Conservation (phyloP, 1,139 yeast species). For the Zygoascus sp. region DNA sequence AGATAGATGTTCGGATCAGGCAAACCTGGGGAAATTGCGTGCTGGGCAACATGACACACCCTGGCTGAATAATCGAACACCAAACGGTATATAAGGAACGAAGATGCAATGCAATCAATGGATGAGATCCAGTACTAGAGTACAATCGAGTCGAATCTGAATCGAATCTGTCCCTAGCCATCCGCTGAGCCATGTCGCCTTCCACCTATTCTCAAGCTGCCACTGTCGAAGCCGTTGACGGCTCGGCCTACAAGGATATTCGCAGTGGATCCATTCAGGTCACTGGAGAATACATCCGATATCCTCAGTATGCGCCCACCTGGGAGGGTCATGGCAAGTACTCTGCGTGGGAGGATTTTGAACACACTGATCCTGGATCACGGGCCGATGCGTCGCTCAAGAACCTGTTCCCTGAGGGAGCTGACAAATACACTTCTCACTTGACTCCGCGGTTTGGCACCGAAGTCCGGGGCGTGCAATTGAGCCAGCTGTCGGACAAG, state of each 20-base stretch:
- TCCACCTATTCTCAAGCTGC: neutral
- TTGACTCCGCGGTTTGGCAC: slow-evolving; percentile 59
- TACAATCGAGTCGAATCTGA: no score
- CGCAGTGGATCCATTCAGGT: slow-evolving; percentile 2
- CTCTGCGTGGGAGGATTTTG: slow-evolving; percentile 37
- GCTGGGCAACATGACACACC: neutral
- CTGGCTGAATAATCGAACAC: neutral
- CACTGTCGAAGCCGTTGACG: slow-evolving; percentile 6
- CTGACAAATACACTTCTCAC: slow-evolving; percentile 19
- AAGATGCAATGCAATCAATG: no score
- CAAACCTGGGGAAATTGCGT: neutral
- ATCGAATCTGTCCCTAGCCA: no score
- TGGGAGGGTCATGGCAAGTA: slow-evolving; percentile 45
- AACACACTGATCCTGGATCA: slow-evolving; percentile 36
- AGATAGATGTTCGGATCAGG: neutral
- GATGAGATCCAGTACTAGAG: no score
- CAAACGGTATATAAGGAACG: no score
- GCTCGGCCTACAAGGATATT: slow-evolving; percentile 6
- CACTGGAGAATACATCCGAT: slow-evolving; percentile 11
- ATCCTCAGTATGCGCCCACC: slow-evolving; percentile 46
- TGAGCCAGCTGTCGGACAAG: slow-evolving; percentile 46
- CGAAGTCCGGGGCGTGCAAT: slow-evolving; percentile 54
- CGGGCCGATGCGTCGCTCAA: slow-evolving; percentile 33
- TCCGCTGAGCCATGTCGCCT: slow-evolving; percentile 1
- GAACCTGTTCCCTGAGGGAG: slow-evolving; percentile 28